These are phyloP conservation scores for Podaxis sp. DNA, from an alignment of 768 basidiomycete species.

Conservation along the genomic window DNA sequence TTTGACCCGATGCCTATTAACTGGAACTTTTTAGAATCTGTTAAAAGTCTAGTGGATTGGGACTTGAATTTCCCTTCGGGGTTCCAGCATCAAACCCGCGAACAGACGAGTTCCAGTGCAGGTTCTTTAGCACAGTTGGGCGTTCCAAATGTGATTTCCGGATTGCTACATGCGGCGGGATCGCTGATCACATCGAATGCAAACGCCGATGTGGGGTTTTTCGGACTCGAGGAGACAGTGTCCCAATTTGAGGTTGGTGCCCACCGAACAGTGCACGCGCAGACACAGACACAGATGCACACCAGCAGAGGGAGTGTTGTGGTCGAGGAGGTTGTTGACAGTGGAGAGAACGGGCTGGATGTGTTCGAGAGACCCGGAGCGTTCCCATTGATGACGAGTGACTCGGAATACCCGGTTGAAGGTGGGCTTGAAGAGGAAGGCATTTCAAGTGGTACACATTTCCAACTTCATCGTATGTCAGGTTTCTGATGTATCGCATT, in stretches of 20 bases:
- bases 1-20: background rate
- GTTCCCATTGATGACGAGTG: constrained; percentile 8
- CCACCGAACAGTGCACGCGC: background rate
- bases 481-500: background rate
- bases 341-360: constrained; percentile 11
- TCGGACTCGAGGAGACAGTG: background rate
- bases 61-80: background rate
- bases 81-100: background rate
- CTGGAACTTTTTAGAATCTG: background rate
- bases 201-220: background rate
- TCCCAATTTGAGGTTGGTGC: background rate
- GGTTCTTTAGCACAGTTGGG: background rate
- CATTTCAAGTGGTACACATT: background rate
- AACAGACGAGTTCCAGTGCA: background rate
- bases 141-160: background rate
- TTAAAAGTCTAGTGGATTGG: background rate
- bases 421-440: background rate
- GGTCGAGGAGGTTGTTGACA: constrained; percentile 1
- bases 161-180: background rate
- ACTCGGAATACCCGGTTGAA: constrained; percentile 1
- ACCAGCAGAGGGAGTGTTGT: too few species aligned
- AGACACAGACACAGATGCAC: too few species aligned
- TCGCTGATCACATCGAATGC: background rate
- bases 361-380: constrained; percentile 1
- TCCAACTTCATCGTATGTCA: background rate